These are phyloP conservation scores for Calophaca sinica DNA, from an alignment of 306 rosid species.

Conservation along the genomic window DNA sequence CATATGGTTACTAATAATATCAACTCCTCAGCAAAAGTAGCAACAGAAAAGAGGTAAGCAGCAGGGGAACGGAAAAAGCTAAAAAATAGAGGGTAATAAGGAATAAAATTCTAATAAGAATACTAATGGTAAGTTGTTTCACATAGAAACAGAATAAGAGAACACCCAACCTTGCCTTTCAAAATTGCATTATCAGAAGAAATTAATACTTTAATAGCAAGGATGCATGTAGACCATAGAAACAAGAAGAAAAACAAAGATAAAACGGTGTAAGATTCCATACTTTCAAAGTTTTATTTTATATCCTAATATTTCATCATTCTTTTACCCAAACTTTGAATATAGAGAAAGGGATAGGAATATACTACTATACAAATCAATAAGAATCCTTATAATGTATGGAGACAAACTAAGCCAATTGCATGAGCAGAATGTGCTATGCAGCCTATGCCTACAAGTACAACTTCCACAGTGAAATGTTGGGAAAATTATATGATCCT, in stretches of 20 bases:
- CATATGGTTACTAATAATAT: constrained; percentile 34
- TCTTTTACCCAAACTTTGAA: constrained; percentile 35
- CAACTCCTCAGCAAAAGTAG: constrained; percentile 18
- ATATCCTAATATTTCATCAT: constrained; percentile 1
- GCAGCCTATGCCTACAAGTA: not conserved
- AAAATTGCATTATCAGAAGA: constrained; percentile 15
- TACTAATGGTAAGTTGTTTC: constrained; percentile 8
- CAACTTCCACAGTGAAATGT: not conserved
- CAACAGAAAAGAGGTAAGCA: not conserved
- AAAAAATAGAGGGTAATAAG: constrained; percentile 1
- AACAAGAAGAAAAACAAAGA: constrained; percentile 20
- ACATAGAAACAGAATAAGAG: constrained; percentile 27
- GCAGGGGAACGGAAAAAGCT: not conserved
- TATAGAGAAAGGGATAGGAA: constrained; percentile 15
- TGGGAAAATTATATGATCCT: not conserved
- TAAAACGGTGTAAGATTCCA: constrained; percentile 19
- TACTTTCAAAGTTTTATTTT: not conserved
- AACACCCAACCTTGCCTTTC: constrained; percentile 24
- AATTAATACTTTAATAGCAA: not conserved
- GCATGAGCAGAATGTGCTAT: constrained; percentile 9
- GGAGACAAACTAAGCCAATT: constrained; percentile 1
- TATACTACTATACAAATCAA: constrained; percentile 6
- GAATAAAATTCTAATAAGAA: constrained; percentile 12
- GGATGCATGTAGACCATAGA: constrained; percentile 20
- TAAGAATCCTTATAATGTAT: not conserved